These are phyloP conservation scores for Alternaria panax DNA, from an alignment of 2,329 filamentous ascomycete genomes.

Conservation along the genomic window DNA sequence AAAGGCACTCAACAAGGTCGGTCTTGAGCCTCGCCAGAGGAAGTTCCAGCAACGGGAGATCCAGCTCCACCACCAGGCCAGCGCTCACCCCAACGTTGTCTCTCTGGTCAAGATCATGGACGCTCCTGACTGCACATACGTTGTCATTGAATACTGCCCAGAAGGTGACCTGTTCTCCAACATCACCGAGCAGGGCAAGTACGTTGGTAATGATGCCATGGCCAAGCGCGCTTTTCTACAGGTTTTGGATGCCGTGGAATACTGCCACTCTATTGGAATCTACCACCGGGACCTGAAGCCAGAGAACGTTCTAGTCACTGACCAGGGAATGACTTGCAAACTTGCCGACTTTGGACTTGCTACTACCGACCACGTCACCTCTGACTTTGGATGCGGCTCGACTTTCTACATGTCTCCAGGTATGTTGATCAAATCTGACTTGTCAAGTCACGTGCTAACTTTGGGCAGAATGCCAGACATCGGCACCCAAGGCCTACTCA, in stretches of 20 bases:
- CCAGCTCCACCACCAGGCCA: slow-evolving; percentile 86
- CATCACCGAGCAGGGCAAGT: slow-evolving; percentile 94
- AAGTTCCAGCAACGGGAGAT: slow-evolving; percentile 95
- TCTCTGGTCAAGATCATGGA: slow-evolving; percentile 94
- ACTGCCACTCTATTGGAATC: slow-evolving; percentile 91
- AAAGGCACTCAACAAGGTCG: slow-evolving; percentile 94
- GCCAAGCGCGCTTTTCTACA: slow-evolving; percentile 90
- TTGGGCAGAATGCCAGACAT: slow-evolving; percentile 83
- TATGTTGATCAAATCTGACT: slow-evolving; percentile 59
- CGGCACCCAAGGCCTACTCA: slow-evolving; percentile 70
- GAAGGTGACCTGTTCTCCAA: slow-evolving; percentile 97
- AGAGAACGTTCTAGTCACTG: slow-evolving; percentile 94
- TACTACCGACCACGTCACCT: slow-evolving; percentile 80
- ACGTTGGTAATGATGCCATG: slow-evolving; percentile 88
- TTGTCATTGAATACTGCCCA: slow-evolving; percentile 95
- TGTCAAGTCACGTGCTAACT: slow-evolving; percentile 33
- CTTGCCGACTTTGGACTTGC: slow-evolving; percentile 97
- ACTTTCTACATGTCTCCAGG: slow-evolving; percentile 99
- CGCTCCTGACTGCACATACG: slow-evolving; percentile 89
- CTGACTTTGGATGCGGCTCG: slow-evolving; percentile 96
- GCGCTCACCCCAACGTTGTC: slow-evolving; percentile 89
- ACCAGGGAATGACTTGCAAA: slow-evolving; percentile 88
- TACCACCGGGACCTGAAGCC: slow-evolving; percentile 98
- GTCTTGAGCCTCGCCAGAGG: slow-evolving; percentile 84
- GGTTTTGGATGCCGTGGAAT: slow-evolving; percentile 93